Evolutionary conservation across 108 stramenopile genomes (phyloP).

Genomic region (Nitzschia sp.): DNA sequence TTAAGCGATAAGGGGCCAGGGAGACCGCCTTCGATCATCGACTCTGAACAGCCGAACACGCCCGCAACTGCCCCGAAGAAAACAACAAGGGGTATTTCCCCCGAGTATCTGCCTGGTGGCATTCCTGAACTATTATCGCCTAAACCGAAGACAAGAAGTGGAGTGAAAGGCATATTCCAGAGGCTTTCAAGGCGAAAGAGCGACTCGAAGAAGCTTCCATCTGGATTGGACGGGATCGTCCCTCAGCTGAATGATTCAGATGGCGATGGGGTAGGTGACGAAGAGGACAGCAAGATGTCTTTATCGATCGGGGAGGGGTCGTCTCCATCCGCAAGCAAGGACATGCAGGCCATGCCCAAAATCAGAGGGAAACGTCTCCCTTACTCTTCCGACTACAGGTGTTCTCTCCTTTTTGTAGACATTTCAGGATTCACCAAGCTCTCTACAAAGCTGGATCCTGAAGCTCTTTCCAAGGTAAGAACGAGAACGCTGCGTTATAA

Average conservation of each 20-base stretch:
- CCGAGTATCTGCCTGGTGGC: background rate
- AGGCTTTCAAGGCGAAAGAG: background rate
- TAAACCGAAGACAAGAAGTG: background rate
- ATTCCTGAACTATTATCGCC: background rate
- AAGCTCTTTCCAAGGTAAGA: constrained; percentile 55
- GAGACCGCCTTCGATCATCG: background rate
- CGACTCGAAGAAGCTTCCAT: background rate
- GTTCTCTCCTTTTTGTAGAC: constrained; percentile 84
- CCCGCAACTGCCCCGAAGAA: background rate
- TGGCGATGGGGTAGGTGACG: background rate
- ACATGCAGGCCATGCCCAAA: background rate
- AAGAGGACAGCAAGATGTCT: background rate
- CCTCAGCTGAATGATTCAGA: background rate
- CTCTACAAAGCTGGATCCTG: constrained; percentile 62
- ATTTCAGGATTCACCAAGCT: constrained; percentile 87
- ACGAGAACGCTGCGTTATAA: background rate
- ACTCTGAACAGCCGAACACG: background rate
- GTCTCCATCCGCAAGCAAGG: background rate
- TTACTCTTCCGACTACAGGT: constrained; percentile 34
- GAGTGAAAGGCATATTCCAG: constrained; percentile 2
- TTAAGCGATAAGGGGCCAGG: background rate
- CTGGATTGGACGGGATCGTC: background rate
- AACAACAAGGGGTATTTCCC: background rate
- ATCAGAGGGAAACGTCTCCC: constrained; percentile 31
- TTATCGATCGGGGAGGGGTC: background rate